phyloP scores from a whole-genome alignment of 208 protist species.

The Trypanosoma avium region DNA sequence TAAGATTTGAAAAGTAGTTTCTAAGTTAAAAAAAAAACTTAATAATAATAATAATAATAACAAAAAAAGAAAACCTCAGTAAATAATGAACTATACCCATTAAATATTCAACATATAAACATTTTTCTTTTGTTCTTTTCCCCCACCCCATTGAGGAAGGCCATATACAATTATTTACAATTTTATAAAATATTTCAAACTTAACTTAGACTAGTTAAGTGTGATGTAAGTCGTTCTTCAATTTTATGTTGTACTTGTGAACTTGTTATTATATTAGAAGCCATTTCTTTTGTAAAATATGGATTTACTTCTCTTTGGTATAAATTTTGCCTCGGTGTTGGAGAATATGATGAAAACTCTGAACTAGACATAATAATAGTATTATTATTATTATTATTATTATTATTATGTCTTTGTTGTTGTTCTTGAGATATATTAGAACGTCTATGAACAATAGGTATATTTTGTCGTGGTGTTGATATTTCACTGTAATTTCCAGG shows the following conservation, averaged over 20 bases:
- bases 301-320: constrained; percentile 8
- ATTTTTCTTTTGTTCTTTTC: too few relatives aligned
- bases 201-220: background rate
- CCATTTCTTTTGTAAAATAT: constrained; percentile 1
- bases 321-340: background rate
- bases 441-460: background rate
- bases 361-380: background rate
- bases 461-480: background rate
- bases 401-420: background rate
- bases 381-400: background rate
- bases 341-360: background rate
- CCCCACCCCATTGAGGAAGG: too few relatives aligned
- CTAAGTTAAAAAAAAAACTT: too few relatives aligned
- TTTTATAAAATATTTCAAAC: background rate
- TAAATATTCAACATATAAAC: too few relatives aligned
- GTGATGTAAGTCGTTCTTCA: constrained; percentile 7
- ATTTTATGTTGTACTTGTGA: constrained; percentile 15
- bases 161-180: background rate
- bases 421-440: background rate
- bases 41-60: too few relatives aligned
- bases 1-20: too few relatives aligned
- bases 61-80: too few relatives aligned
- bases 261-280: constrained; percentile 5
- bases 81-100: too few relatives aligned
- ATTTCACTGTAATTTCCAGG: background rate